Conservation (phyloP, 139 green algal species). For the Pycnococcus provasolii region DNA sequence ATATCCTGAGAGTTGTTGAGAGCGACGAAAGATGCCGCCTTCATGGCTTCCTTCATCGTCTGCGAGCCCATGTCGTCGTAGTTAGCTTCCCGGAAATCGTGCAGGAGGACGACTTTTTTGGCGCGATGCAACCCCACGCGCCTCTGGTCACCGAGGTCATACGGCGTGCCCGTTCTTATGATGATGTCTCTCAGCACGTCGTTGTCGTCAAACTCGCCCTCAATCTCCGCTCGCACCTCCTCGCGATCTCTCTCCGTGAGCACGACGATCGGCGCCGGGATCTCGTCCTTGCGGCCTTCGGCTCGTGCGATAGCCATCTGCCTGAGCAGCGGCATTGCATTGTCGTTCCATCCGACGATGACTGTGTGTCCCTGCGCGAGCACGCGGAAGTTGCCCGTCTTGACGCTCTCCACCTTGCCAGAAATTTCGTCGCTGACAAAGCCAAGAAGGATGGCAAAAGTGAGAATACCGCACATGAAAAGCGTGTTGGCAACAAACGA, state of each 20-base stretch:
- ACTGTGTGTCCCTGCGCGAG: slow-evolving; percentile 12
- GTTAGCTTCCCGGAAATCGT: too few species aligned
- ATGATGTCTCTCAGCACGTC: too few species aligned
- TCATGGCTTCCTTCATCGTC: slow-evolving; percentile 8
- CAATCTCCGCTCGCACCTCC: too few species aligned
- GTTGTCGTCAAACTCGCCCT: too few species aligned
- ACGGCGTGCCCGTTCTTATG: too few species aligned
- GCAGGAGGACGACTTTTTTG: too few species aligned
- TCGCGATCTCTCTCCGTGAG: background rate
- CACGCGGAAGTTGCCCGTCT: slow-evolving; percentile 9
- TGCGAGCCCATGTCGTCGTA: background rate
- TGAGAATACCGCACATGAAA: slow-evolving; percentile 4
- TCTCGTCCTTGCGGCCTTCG: background rate
- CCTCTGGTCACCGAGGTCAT: too few species aligned
- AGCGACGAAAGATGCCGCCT: background rate
- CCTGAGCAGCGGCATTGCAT: slow-evolving; percentile 13
- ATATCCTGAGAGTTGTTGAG: background rate
- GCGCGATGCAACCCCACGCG: too few species aligned
- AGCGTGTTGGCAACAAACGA: slow-evolving; percentile 3
- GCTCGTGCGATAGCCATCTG: slow-evolving; percentile 11
- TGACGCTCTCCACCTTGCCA: slow-evolving; percentile 17
- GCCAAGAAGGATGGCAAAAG: slow-evolving; percentile 14
- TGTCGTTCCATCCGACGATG: slow-evolving; percentile 14
- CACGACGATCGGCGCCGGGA: background rate
- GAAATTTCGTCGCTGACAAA: slow-evolving; percentile 15